A percentile compares a stretch with the other conserved stretches of the same genome.
These are phyloP conservation scores for Populus ilicifolia DNA, from an alignment of 345 rosid species.

Conservation along the genomic window DNA sequence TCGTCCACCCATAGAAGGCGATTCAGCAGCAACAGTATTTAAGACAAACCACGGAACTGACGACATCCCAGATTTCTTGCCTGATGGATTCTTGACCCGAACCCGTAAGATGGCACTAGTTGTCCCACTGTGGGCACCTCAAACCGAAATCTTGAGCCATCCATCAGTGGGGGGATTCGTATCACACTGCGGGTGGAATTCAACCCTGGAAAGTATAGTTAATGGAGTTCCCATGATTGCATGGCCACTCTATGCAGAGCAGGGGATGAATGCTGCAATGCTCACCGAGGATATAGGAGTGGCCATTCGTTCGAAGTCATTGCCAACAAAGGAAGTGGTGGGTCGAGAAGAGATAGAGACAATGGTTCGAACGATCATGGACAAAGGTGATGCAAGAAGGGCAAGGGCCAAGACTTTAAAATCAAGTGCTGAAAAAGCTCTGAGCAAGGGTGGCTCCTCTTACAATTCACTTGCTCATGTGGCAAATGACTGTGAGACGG, in stretches of 20 bases:
- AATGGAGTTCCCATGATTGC: conserved; percentile 60
- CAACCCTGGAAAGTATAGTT: conserved; percentile 48
- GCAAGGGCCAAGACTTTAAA: conserved; percentile 28
- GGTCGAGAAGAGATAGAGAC: conserved; percentile 40
- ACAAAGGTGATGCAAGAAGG: conserved; percentile 33
- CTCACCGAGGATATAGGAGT: conserved; percentile 41
- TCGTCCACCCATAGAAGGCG: conserved; percentile 32
- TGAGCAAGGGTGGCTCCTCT: conserved; percentile 44
- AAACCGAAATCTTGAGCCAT: conserved; percentile 49
- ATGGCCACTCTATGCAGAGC: conserved; percentile 76
- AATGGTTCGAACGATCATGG: conserved; percentile 40
- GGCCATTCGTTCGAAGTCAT: conserved; percentile 35
- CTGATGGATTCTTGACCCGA: conserved; percentile 55
- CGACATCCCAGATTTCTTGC: conserved; percentile 17
- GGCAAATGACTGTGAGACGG: conserved; percentile 23
- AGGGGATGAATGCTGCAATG: conserved; percentile 60
- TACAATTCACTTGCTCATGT: conserved; percentile 21
- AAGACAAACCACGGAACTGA: background rate
- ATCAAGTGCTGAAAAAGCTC: conserved; percentile 29
- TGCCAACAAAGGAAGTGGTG: conserved; percentile 17
- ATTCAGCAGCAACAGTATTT: conserved; percentile 27
- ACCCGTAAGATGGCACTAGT: conserved; percentile 37
- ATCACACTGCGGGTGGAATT: conserved; percentile 75
- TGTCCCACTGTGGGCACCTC: conserved; percentile 56
- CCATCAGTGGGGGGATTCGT: conserved; percentile 54